Evolutionary conservation across 2,329 filamentous ascomycete genomes (phyloP).

Genomic region (Hypoxylon sp.): DNA sequence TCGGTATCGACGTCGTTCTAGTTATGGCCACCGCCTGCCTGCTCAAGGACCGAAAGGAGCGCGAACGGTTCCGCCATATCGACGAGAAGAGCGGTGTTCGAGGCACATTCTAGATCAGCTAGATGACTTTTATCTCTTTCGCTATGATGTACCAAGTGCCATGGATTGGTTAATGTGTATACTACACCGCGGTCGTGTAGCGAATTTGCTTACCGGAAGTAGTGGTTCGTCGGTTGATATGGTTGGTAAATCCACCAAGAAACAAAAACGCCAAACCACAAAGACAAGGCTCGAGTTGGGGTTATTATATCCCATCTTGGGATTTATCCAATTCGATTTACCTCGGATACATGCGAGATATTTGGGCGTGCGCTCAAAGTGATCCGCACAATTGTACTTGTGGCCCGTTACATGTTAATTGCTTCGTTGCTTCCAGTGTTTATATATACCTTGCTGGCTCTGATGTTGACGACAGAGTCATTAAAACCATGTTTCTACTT

Average conservation of each 20-base stretch:
- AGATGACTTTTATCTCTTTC: constrained; percentile 10
- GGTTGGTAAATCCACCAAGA: constrained; percentile 9
- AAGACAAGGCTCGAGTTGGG: constrained; percentile 17
- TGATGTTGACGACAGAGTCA: constrained; percentile 26
- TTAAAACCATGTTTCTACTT: constrained; percentile 18
- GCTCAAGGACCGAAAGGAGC: constrained; percentile 83
- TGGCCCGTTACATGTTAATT: constrained; percentile 8
- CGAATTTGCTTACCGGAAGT: constrained; percentile 21
- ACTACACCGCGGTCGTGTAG: constrained; percentile 20
- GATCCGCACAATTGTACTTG: constrained; percentile 30
- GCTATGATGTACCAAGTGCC: constrained; percentile 19
- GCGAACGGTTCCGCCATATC: constrained; percentile 81
- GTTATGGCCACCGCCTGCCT: constrained; percentile 79
- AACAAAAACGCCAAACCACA: constrained; percentile 3
- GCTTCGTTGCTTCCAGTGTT: constrained; percentile 33
- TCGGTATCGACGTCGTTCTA: constrained; percentile 75
- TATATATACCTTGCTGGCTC: constrained; percentile 27
- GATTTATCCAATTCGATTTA: constrained; percentile 6
- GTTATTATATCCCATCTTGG: constrained; percentile 17
- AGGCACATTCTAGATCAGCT: constrained; percentile 59
- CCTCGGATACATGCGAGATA: constrained; percentile 8
- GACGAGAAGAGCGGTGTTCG: constrained; percentile 78
- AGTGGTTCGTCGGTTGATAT: constrained; percentile 5
- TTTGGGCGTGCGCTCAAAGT: constrained; percentile 13
- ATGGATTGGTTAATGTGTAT: constrained; percentile 39